Percentiles rank a stretch among this genome's conserved stretches.
Evolutionary conservation across 2,329 filamentous ascomycete species (phyloP).

Genomic region (Colletotrichum sp.): DNA sequence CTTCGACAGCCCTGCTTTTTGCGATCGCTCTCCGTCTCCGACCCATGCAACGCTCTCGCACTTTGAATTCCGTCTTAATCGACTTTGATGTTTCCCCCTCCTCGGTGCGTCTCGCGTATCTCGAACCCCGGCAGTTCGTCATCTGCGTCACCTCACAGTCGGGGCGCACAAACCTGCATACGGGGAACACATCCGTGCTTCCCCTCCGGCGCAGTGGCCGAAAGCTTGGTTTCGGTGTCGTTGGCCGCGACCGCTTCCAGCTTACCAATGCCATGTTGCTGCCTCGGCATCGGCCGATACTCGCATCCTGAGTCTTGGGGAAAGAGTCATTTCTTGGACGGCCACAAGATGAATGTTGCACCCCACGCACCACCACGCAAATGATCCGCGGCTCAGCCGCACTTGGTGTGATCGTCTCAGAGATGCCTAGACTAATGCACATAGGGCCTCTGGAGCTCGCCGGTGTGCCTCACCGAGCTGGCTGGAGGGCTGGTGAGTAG

Average conservation of each 20-base stretch:
- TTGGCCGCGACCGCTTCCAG: neutral
- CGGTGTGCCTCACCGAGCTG: neutral
- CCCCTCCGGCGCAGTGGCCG: neutral
- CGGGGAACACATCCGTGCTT: constrained; percentile 1
- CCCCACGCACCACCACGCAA: neutral
- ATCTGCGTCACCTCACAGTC: constrained; percentile 3
- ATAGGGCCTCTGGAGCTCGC: neutral
- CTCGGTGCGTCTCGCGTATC: neutral
- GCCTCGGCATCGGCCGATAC: neutral
- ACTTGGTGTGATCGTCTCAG: neutral
- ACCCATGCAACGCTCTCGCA: neutral
- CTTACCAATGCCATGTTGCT: neutral
- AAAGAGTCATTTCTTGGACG: neutral
- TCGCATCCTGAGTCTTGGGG: neutral
- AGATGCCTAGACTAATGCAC: constrained; percentile 7
- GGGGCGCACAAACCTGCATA: constrained; percentile 13
- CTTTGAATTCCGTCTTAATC: neutral
- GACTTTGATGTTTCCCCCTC: neutral
- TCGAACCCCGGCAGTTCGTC: neutral
- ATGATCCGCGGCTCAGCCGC: constrained; percentile 14
- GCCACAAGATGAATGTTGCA: neutral
- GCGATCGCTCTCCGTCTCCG: neutral
- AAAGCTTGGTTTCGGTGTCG: constrained; percentile 15
- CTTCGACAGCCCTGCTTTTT: constrained; percentile 10
- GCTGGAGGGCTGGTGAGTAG: neutral